Base-by-base conservation (phyloP, 2,329 filamentous ascomycete species). In the Alternaria sp. region DNA sequence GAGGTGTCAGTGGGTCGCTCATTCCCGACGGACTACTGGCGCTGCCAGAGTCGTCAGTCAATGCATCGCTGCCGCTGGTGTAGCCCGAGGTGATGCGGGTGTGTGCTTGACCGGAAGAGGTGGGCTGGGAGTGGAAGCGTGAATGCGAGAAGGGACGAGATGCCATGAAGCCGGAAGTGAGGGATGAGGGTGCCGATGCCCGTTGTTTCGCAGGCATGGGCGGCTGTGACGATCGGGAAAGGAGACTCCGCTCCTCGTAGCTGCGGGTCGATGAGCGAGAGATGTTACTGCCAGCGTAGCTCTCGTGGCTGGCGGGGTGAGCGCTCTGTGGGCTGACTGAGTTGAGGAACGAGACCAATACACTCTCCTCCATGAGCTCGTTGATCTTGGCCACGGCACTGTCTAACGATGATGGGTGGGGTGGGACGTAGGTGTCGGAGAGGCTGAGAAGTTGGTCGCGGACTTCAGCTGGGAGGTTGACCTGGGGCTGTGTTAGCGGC, bases 321-420 rank as follows among this genome's bases (percentile, higher is more conserved):
- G 85, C 81, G 32, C 81, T 80, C 44, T 84, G 81, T 1, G 82
- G 80, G 60, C 83, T 83, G 48, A 84, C 81, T 63, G 84, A 86
- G 78, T 97, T 94, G 54, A 98, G 85, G 75, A 98, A 99, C 0
- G 94, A 94, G 0, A 97, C 89, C 52, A 98, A 84, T 0, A 98
- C 92, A 4, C 94, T 97, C 76, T 98, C 95, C 71, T 97, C 96
- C 94, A 99, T 98, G 57, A 99, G 83, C 69, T 98, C 95, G 77
- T 94, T 94, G 41, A 97, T 92, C 62, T 97, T 96, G 63, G 87
- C 86, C 24, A 96, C 91, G 20, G 95, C 93, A 51, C 91, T 87
- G 61, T 96, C 91, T 16, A 99, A 83, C 55, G 89, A 87, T 41
- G 89, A 87, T 1, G 95, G 94, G 59, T 88, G 81, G 5, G 90